These are phyloP conservation scores for Emiliania huxleyi DNA, from an alignment of 78 protist genomes.

Conservation along the genomic window DNA sequence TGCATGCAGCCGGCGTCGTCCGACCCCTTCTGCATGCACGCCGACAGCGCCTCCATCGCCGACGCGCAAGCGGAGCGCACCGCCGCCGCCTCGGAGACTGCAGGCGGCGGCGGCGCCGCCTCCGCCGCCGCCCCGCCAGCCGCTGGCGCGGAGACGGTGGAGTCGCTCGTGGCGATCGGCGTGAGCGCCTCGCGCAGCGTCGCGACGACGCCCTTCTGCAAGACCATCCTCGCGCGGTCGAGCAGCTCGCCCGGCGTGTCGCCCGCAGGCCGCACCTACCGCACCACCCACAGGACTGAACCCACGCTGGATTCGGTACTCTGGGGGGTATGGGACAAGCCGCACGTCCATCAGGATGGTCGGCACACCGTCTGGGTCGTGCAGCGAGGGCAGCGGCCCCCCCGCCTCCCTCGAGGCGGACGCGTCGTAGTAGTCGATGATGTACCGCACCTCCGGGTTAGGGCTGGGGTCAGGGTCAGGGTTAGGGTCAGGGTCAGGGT, in stretches of 20 bases:
- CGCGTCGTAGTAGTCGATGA: slow-evolving; percentile 48
- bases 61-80: not conserved
- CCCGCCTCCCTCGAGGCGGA: not conserved
- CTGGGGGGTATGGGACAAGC: no score
- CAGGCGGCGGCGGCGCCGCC: not conserved
- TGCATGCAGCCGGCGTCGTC: not conserved
- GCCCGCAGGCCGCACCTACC: not conserved
- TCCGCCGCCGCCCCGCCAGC: not conserved
- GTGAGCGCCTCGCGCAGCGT: not conserved
- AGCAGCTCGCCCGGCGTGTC: not conserved
- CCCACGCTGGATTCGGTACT: no score
- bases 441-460: slow-evolving; percentile 40
- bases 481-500: no score
- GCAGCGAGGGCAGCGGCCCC: not conserved
- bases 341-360: not conserved
- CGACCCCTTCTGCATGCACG: no score
- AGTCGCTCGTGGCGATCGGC: not conserved
- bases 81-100: not conserved
- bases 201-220: not conserved
- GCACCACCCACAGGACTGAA: no score
- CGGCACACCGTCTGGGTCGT: not conserved
- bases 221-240: not conserved
- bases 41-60: not conserved
- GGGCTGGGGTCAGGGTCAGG: no score
- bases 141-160: not conserved